Evolutionary conservation across 2,329 filamentous ascomycete species (phyloP).

Genomic region (Trichoderma gracile): DNA sequence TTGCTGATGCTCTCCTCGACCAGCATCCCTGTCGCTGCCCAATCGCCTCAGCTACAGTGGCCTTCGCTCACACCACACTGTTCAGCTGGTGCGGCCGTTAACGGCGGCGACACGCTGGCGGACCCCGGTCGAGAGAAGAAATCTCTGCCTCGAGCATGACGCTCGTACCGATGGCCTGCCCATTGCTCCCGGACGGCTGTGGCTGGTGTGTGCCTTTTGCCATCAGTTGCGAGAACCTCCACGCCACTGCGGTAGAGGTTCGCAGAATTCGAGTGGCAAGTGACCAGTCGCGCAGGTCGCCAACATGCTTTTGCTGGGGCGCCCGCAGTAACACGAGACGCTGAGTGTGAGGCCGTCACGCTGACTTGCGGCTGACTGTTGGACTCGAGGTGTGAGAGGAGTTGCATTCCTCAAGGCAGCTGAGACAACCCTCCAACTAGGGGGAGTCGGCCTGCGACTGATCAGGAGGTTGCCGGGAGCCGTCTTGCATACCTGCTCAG

Average conservation of each 20-base stretch:
- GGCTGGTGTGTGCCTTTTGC: slow-evolving; percentile 12
- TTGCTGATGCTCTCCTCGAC: slow-evolving; percentile 5
- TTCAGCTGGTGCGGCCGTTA: slow-evolving; percentile 5
- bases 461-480: slow-evolving; percentile 1
- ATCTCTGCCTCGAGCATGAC: slow-evolving; percentile 21
- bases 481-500: not conserved
- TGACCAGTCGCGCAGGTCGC: slow-evolving; percentile 19
- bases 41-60: slow-evolving; percentile 19
- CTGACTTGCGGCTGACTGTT: not conserved
- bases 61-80: slow-evolving; percentile 21
- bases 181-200: slow-evolving; percentile 7
- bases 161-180: not conserved
- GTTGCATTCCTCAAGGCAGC: slow-evolving; percentile 13
- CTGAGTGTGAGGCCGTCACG: slow-evolving; percentile 12
- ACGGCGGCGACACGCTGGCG: not conserved
- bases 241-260: slow-evolving; percentile 10
- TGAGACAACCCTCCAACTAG: slow-evolving; percentile 10
- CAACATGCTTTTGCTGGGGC: not conserved
- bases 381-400: not conserved
- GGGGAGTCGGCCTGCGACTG: not conserved
- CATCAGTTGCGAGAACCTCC: not conserved
- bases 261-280: slow-evolving; percentile 19
- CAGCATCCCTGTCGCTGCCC: slow-evolving; percentile 7
- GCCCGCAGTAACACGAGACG: slow-evolving; percentile 2
- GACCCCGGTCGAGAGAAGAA: slow-evolving; percentile 13